Conservation (phyloP, 805 yeast genomes). For the Zygosaccharomyces bailii region DNA sequence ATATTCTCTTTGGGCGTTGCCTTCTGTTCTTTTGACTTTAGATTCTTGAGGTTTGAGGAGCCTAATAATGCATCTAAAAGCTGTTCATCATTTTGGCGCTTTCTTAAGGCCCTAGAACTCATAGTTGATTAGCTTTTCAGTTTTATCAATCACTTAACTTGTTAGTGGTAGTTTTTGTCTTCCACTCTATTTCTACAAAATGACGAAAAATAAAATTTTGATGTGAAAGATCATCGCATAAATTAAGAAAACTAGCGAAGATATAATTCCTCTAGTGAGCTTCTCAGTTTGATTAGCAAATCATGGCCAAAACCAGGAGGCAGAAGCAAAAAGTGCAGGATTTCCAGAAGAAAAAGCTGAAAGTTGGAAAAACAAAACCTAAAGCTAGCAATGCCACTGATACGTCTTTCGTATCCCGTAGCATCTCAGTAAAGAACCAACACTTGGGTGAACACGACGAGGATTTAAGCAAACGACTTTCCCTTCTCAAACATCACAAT, state of each 20-base stretch:
- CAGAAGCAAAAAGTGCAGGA: conserved; percentile 44
- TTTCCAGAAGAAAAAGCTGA: conserved; percentile 63
- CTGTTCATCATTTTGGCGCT: conserved; percentile 34
- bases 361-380: conserved; percentile 79
- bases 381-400: conserved; percentile 76
- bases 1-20: conserved; percentile 14
- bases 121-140: conserved; percentile 12
- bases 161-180: background rate
- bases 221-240: conserved; percentile 19
- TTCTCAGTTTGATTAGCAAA: too few relatives aligned
- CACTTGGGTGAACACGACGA: conserved; percentile 37
- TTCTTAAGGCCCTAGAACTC: conserved; percentile 39
- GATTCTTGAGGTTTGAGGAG: conserved; percentile 6
- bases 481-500: conserved; percentile 72
- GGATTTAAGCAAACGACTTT: conserved; percentile 58
- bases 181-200: background rate
- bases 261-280: too few relatives aligned
- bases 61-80: conserved; percentile 24
- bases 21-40: conserved; percentile 5
- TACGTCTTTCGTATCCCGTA: conserved; percentile 75
- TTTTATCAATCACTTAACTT: too few relatives aligned
- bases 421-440: conserved; percentile 34
- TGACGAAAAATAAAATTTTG: conserved; percentile 10
- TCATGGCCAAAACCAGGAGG: conserved; percentile 37
- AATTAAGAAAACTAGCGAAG: too few relatives aligned